These are phyloP conservation scores for Metschnikowia noctiluminum DNA, from an alignment of 805 yeast genomes.

Conservation along the genomic window DNA sequence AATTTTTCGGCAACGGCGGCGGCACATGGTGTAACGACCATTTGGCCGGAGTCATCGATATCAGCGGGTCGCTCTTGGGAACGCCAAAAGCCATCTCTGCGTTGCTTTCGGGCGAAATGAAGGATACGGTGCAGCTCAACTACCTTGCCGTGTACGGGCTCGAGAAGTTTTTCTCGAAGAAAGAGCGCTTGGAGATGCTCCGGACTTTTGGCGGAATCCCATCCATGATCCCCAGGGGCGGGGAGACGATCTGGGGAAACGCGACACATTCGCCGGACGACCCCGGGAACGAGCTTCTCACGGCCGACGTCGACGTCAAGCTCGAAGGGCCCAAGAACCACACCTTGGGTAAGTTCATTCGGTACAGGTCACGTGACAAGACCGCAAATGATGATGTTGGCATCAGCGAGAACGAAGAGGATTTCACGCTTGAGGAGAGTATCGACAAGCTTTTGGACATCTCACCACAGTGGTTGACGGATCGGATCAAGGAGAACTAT, in stretches of 20 bases:
- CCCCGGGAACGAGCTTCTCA: slow-evolving; percentile 29
- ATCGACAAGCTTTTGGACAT: slow-evolving; percentile 61
- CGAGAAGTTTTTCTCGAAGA: slow-evolving; percentile 87
- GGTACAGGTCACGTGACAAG: slow-evolving; percentile 51
- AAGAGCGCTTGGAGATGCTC: slow-evolving; percentile 82
- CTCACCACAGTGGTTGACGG: slow-evolving; percentile 74
- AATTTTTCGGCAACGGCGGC: slow-evolving; percentile 88
- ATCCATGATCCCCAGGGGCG: slow-evolving; percentile 96
- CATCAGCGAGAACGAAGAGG: slow-evolving; percentile 21
- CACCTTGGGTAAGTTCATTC: slow-evolving; percentile 71
- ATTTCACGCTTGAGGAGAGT: slow-evolving; percentile 64
- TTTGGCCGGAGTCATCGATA: slow-evolving; percentile 77
- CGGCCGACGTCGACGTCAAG: slow-evolving; percentile 17
- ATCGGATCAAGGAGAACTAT: slow-evolving; percentile 65
- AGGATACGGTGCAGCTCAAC: slow-evolving; percentile 92
- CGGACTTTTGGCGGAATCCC: slow-evolving; percentile 92
- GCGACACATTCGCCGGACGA: slow-evolving; percentile 70
- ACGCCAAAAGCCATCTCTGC: slow-evolving; percentile 95
- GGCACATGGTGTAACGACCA: slow-evolving; percentile 80
- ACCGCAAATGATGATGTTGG: slow-evolving; percentile 16
- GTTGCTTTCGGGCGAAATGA: slow-evolving; percentile 95
- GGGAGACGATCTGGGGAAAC: slow-evolving; percentile 85
- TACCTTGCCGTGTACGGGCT: slow-evolving; percentile 90
- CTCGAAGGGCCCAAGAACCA: slow-evolving; percentile 27
- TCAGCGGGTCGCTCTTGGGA: slow-evolving; percentile 87